Evolutionary conservation across 1,284 basidiomycete species (phyloP), one percentile per base, ranked within the genome.

Genomic region (Grifola frondosa): DNA sequence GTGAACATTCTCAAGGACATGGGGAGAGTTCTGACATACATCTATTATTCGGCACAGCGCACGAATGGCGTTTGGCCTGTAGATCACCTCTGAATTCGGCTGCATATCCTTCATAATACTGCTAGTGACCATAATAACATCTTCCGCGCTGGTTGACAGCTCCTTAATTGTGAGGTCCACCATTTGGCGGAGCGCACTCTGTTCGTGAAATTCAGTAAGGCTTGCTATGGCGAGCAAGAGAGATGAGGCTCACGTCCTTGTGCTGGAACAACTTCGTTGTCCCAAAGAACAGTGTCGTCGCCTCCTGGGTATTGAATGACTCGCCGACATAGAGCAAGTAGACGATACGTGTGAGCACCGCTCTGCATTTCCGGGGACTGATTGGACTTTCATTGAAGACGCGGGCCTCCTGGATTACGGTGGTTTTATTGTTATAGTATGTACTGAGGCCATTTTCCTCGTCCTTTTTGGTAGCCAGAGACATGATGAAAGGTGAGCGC

Each of bases 41-140:
- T 99, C 97, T 58, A 98, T 97, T 64, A 99, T 96, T 46, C 94
- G 80, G 68, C 93, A 95, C 13, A 99, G 77, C 5, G 96, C 94
- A 57, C 97, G 85, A 56, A 99, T 99, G 23, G 97, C 91, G 66
- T 99, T 99, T 29, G 97, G 92, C 46, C 97, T 80, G 71, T 99
- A 99, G 55, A 99, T 94, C 61, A 98, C 96, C 66, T 99, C 97
- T 39, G 94, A 88, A 65, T 98, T 98, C 39, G 95, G 91, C 64
- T 99, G 96, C 92, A 99, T 99, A 64, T 99, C 96, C 76, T 99
- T 99, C 95, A 98, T 98, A 68, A 99, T 99, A 62, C 94, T 97
- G 62, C 91, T 93, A 6, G 97, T 99, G 57, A 98, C 95, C 94
- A 99, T 99, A 61, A 99, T 97, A 28, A 98, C 92, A 75, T 99